Conservation (phyloP, 2,329 filamentous ascomycete genomes). For the Stagonosporopsis cucurbitacearum region DNA sequence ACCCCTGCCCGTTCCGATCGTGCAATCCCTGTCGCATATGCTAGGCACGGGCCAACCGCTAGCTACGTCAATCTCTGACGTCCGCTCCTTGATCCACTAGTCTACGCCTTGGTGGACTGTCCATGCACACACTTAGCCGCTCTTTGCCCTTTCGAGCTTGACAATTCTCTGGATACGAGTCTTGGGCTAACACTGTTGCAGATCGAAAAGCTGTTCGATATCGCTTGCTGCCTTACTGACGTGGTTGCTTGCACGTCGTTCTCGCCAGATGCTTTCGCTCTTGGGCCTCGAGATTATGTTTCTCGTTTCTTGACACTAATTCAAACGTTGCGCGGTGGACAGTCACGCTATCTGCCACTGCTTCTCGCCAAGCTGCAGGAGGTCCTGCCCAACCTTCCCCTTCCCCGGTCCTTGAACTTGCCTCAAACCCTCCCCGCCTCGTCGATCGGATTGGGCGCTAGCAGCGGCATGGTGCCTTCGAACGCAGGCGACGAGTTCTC, state of each 20-base stretch:
- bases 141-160: slow-evolving; percentile 25
- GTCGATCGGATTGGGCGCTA: slow-evolving; percentile 35
- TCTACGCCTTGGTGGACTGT: slow-evolving; percentile 20
- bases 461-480: slow-evolving; percentile 37
- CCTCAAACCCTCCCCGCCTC: slow-evolving; percentile 37
- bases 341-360: slow-evolving; percentile 78
- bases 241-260: slow-evolving; percentile 70
- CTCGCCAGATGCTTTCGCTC: slow-evolving; percentile 60
- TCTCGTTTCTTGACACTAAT: slow-evolving; percentile 70
- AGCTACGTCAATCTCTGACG: slow-evolving; percentile 41
- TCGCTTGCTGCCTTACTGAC: slow-evolving; percentile 75
- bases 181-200: slow-evolving; percentile 46
- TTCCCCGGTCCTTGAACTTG: slow-evolving; percentile 45
- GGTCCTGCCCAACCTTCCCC: slow-evolving; percentile 62
- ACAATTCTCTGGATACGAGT: slow-evolving; percentile 19
- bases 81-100: slow-evolving; percentile 27
- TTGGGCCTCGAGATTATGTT: slow-evolving; percentile 72
- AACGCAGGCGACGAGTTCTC: slow-evolving; percentile 41
- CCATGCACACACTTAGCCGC: slow-evolving; percentile 22
- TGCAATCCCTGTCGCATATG: slow-evolving; percentile 30
- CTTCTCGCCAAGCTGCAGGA: slow-evolving; percentile 78
- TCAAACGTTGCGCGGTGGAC: slow-evolving; percentile 73
- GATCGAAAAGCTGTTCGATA: slow-evolving; percentile 82
- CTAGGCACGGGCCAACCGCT: slow-evolving; percentile 30
- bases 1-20: slow-evolving; percentile 27